phyloP scores from a whole-genome alignment of 2,329 filamentous ascomycete species.

The Ophiobolus disseminans region DNA sequence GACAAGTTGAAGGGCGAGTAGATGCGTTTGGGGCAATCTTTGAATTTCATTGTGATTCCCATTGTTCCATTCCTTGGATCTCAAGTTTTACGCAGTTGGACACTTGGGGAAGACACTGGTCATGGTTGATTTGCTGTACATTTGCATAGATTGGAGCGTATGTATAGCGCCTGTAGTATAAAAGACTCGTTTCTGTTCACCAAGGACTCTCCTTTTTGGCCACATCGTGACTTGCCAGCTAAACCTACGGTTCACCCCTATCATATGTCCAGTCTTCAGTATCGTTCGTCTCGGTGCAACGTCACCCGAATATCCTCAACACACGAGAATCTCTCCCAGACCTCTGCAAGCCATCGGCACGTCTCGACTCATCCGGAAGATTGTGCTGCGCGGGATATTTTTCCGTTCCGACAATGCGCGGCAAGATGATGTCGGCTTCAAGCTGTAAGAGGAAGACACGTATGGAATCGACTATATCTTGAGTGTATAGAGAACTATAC shows the following conservation, averaged over 20 bases:
- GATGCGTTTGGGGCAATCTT: not conserved
- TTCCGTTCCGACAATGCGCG: conserved; percentile 2
- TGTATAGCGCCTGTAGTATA: conserved; percentile 41
- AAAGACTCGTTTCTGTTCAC: conserved; percentile 23
- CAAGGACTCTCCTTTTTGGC: not conserved
- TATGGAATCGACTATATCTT: not conserved
- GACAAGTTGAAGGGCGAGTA: conserved; percentile 72
- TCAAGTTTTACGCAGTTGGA: conserved; percentile 3
- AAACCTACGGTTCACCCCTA: not conserved
- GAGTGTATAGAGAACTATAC: no score
- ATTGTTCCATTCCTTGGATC: conserved; percentile 3
- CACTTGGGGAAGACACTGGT: conserved; percentile 6
- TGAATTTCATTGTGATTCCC: conserved; percentile 2
- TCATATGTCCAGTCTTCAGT: not conserved
- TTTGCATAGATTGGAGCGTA: conserved; percentile 39
- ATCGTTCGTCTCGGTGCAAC: not conserved
- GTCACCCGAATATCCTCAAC: conserved; percentile 7
- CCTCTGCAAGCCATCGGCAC: conserved; percentile 2
- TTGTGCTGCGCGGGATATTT: conserved; percentile 1
- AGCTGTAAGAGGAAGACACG: no score
- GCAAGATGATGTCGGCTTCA: not conserved
- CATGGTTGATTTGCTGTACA: conserved; percentile 29
- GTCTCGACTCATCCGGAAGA: conserved; percentile 2
- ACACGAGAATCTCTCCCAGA: not conserved
- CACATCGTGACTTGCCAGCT: not conserved